Evolutionary conservation across 768 basidiomycete genomes (phyloP).

Genomic region (Pleurotus cornucopiae): DNA sequence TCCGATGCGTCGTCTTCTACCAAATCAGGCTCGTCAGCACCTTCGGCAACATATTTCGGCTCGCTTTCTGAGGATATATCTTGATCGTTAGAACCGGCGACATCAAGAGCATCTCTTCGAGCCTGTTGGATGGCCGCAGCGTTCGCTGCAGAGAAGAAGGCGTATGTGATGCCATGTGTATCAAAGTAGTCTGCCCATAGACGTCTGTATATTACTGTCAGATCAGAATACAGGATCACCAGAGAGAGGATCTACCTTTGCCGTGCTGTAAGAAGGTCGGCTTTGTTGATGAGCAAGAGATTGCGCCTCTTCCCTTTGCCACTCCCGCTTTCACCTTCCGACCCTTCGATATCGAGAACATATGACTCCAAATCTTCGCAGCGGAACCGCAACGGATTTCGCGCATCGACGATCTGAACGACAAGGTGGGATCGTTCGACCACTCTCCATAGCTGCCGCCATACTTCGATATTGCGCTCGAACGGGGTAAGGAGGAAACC

Average conservation of each 20-base stretch:
- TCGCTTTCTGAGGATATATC: conserved; percentile 9
- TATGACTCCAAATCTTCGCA: conserved; percentile 90
- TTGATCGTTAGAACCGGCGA: conserved; percentile 15
- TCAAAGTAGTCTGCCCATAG: conserved; percentile 95
- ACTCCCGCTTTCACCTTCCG: conserved; percentile 77
- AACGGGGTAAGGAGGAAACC: conserved; percentile 91
- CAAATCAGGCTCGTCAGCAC: conserved; percentile 20
- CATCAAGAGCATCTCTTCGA: conserved; percentile 43
- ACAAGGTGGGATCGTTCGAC: conserved; percentile 91
- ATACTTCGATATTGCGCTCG: conserved; percentile 88
- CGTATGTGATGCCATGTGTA: conserved; percentile 65
- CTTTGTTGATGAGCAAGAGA: conserved; percentile 90
- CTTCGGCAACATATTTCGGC: conserved; percentile 21
- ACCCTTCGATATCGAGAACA: conserved; percentile 77
- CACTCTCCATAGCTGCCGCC: conserved; percentile 98
- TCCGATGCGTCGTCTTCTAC: conserved; percentile 19
- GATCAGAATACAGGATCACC: too few relatives aligned
- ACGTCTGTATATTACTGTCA: conserved; percentile 36
- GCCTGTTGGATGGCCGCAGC: conserved; percentile 81
- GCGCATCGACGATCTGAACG: conserved; percentile 94
- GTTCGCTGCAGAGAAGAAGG: conserved; percentile 92
- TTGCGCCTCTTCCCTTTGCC: conserved; percentile 69
- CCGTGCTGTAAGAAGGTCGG: conserved; percentile 81
- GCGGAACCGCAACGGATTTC: conserved; percentile 89
- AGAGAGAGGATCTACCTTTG: conserved; percentile 59